phyloP scores from a whole-genome alignment of 495 filamentous ascomycete genomes.

The Talaromyces thailandensis region DNA sequence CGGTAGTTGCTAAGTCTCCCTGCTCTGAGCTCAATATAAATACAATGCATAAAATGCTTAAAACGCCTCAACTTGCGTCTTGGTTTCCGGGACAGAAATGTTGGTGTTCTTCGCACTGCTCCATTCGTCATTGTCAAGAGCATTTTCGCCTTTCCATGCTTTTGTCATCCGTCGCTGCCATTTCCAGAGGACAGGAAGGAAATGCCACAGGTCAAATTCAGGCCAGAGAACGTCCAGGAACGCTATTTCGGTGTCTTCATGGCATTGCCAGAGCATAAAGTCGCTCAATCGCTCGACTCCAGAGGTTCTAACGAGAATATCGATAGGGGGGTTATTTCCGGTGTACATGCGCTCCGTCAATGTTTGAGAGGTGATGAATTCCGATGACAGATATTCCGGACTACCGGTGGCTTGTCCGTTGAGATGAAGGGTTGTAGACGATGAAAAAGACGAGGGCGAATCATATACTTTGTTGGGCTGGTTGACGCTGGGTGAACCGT shows the following conservation, averaged over 20 bases:
- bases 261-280: constrained; percentile 98
- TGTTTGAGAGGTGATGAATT: constrained; percentile 74
- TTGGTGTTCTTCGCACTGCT: background rate
- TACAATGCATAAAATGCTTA: background rate
- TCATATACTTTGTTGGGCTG: constrained; percentile 36
- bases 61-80: background rate
- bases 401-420: constrained; percentile 22
- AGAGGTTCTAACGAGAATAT: constrained; percentile 82
- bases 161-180: constrained; percentile 71
- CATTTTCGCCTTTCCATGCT: constrained; percentile 12
- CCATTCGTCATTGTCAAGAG: constrained; percentile 3
- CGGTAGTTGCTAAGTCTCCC: background rate
- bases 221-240: constrained; percentile 94
- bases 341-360: constrained; percentile 79
- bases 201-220: constrained; percentile 91
- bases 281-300: constrained; percentile 88
- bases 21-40: background rate
- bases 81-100: background rate
- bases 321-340: constrained; percentile 71
- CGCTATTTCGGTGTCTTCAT: constrained; percentile 81
- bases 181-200: constrained; percentile 81
- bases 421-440: constrained; percentile 43
- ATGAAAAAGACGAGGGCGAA: constrained; percentile 46
- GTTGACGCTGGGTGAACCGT: constrained; percentile 19
- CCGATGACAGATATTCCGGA: constrained; percentile 51